Evolutionary conservation across 1,284 basidiomycete genomes (phyloP).

Genomic region (Cystobasidium pallidum): DNA sequence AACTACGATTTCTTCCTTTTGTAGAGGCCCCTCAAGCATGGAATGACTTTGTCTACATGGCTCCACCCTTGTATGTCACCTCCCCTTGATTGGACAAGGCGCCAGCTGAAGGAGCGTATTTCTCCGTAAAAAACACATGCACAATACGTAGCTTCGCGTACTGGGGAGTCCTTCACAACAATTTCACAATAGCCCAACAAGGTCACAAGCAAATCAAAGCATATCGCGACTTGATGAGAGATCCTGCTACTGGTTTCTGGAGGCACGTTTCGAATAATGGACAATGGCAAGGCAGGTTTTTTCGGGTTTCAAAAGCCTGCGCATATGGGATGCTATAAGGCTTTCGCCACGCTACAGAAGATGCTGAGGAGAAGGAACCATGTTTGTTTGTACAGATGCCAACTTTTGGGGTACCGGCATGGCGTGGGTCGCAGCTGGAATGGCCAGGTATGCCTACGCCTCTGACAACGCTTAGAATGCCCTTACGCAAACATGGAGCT

Average conservation of each 20-base stretch:
- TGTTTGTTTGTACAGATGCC: no score
- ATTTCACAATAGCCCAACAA: slow-evolving; percentile 68
- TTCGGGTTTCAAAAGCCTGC: neutral
- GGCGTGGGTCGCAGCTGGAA: slow-evolving; percentile 82
- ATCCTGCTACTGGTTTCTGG: slow-evolving; percentile 64
- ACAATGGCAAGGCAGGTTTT: slow-evolving; percentile 8
- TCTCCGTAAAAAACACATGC: no score
- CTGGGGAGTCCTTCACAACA: slow-evolving; percentile 73
- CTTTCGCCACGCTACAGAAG: no score
- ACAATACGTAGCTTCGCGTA: slow-evolving; percentile 74
- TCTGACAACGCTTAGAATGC: no score
- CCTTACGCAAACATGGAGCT: no score
- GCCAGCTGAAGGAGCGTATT: no score
- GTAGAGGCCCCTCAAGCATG: slow-evolving; percentile 52
- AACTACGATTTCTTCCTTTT: neutral
- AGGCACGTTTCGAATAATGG: slow-evolving; percentile 51
- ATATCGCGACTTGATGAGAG: slow-evolving; percentile 65
- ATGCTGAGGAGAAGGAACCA: no score
- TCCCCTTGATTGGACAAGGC: no score
- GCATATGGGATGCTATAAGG: neutral
- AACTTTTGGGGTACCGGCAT: slow-evolving; percentile 73
- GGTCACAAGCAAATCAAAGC: slow-evolving; percentile 78
- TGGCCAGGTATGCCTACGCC: slow-evolving; percentile 64
- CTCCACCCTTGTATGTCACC: slow-evolving; percentile 69
- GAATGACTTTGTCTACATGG: slow-evolving; percentile 64